Conservation (phyloP, 2,329 filamentous ascomycete genomes). For the Trichoderma sp. region DNA sequence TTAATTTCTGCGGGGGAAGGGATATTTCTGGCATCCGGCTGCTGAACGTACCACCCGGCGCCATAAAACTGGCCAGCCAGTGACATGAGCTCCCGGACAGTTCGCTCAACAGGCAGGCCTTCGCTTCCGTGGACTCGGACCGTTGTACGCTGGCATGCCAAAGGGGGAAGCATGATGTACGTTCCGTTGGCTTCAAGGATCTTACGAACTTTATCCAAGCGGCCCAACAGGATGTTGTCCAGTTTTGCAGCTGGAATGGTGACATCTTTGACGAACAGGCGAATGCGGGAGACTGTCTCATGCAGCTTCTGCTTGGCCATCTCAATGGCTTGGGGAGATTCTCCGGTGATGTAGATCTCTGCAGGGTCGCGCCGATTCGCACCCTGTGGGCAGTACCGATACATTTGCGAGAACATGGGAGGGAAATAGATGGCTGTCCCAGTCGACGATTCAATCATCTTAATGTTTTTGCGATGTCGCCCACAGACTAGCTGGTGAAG, state of each 20-base stretch:
- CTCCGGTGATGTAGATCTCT: constrained; percentile 94
- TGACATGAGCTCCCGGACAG: constrained; percentile 93
- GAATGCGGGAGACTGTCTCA: constrained; percentile 77
- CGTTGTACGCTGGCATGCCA: constrained; percentile 81
- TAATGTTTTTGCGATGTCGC: constrained; percentile 94
- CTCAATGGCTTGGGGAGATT: constrained; percentile 79
- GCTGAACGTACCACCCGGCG: constrained; percentile 91
- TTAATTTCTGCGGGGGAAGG: constrained; percentile 73
- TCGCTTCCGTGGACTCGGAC: constrained; percentile 92
- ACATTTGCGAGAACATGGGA: constrained; percentile 87
- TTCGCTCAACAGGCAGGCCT: constrained; percentile 90
- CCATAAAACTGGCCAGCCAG: constrained; percentile 97
- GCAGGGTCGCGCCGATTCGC: constrained; percentile 80
- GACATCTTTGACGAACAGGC: constrained; percentile 89
- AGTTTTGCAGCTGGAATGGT: constrained; percentile 89
- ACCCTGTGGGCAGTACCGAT: constrained; percentile 82
- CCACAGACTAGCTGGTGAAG: constrained; percentile 92
- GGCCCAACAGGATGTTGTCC: constrained; percentile 86
- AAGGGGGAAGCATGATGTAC: constrained; percentile 86
- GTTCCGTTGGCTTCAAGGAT: constrained; percentile 97
- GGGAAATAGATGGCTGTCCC: constrained; percentile 98
- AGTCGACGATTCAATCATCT: constrained; percentile 92
- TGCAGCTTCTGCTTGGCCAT: constrained; percentile 89
- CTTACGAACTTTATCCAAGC: constrained; percentile 94
- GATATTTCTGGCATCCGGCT: constrained; percentile 64